Percentiles rank a stretch among this genome's conserved stretches.
phyloP scores from a whole-genome alignment of 768 basidiomycete species.

The Russula emetica region DNA sequence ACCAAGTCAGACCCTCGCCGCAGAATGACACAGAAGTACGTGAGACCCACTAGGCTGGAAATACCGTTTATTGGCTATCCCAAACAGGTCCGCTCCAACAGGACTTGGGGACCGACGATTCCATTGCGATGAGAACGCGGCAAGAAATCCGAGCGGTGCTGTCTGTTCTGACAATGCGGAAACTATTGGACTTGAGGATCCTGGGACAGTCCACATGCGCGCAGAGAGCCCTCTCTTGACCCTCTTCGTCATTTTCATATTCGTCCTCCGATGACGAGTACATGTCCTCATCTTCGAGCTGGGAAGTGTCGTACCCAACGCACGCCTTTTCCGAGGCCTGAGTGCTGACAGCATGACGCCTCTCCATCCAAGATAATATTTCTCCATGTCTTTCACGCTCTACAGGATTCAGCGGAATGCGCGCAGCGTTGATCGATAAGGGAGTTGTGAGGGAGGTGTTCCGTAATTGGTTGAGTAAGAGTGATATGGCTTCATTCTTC shows the following conservation, averaged over 20 bases:
- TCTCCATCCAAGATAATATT: slow-evolving; percentile 34
- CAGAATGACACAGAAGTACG: not conserved
- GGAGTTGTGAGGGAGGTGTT: slow-evolving; percentile 33
- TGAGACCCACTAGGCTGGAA: slow-evolving; percentile 24
- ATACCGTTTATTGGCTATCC: slow-evolving; percentile 25
- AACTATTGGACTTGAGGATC: not conserved
- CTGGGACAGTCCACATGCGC: slow-evolving; percentile 10
- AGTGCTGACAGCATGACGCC: slow-evolving; percentile 27
- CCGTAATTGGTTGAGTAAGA: slow-evolving; percentile 31
- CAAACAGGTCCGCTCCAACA: slow-evolving; percentile 6
- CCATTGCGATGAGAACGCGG: slow-evolving; percentile 20
- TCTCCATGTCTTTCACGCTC: slow-evolving; percentile 33
- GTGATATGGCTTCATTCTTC: slow-evolving; percentile 33
- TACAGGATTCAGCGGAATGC: slow-evolving; percentile 28
- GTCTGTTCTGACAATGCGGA: slow-evolving; percentile 8
- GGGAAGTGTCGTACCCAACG: slow-evolving; percentile 32
- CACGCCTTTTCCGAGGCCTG: slow-evolving; percentile 28
- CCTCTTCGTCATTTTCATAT: slow-evolving; percentile 24
- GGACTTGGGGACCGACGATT: slow-evolving; percentile 4
- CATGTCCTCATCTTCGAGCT: slow-evolving; percentile 34
- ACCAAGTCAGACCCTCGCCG: not conserved
- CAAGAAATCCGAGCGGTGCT: slow-evolving; percentile 24
- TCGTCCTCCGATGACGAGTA: slow-evolving; percentile 30
- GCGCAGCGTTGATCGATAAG: slow-evolving; percentile 32
- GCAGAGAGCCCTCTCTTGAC: slow-evolving; percentile 13